Evolutionary conservation across 371 early-diverging fungal species (phyloP).

Genomic region (Mortierella polycephala): DNA sequence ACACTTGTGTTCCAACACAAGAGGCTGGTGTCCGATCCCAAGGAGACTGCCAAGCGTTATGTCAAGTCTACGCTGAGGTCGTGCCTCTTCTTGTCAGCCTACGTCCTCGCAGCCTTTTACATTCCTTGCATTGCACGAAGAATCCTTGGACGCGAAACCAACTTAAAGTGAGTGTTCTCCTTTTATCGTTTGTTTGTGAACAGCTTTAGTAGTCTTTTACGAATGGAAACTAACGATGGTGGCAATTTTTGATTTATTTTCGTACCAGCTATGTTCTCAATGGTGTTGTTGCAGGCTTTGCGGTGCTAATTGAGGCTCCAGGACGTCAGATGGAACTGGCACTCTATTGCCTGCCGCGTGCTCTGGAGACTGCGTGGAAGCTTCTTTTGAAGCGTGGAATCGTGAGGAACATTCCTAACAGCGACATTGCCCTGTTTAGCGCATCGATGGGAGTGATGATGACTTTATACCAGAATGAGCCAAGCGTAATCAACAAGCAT

Average conservation of each 20-base stretch:
- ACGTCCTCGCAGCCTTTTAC: slow-evolving; percentile 69
- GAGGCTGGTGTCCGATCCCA: slow-evolving; percentile 34
- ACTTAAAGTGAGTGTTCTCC: slow-evolving; percentile 57
- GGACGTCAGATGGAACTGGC: slow-evolving; percentile 83
- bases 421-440: slow-evolving; percentile 75
- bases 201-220: background rate
- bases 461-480: slow-evolving; percentile 85
- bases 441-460: slow-evolving; percentile 82
- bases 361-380: slow-evolving; percentile 80
- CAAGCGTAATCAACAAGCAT: slow-evolving; percentile 73
- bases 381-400: slow-evolving; percentile 30
- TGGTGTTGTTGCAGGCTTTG: slow-evolving; percentile 76
- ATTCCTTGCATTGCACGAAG: slow-evolving; percentile 74
- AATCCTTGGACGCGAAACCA: slow-evolving; percentile 61
- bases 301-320: slow-evolving; percentile 77
- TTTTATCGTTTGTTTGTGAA: background rate
- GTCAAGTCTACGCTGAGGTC: slow-evolving; percentile 70
- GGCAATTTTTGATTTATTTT: background rate
- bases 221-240: background rate
- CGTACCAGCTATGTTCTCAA: slow-evolving; percentile 61
- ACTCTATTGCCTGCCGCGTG: slow-evolving; percentile 84
- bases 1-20: slow-evolving; percentile 28
- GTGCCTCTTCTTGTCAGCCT: slow-evolving; percentile 73
- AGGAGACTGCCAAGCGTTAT: slow-evolving; percentile 29
- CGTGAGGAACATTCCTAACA: slow-evolving; percentile 58